A percentile compares a stretch with the other conserved stretches of the same genome.
phyloP scores from a whole-genome alignment of 169 alveolate genomes.

The Babesia bigemina region DNA sequence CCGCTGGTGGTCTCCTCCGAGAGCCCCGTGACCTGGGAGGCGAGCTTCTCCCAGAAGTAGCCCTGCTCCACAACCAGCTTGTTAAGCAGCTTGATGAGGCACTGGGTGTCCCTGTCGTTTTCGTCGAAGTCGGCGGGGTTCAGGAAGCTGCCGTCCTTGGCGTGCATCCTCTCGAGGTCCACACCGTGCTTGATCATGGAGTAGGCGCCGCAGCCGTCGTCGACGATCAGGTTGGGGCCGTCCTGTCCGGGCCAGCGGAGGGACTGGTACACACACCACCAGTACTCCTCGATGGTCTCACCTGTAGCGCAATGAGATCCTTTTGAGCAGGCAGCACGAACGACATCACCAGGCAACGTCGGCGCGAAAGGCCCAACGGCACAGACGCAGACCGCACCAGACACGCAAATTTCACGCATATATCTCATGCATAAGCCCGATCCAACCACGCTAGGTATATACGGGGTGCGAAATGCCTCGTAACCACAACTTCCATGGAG shows the following conservation, averaged over 20 bases:
- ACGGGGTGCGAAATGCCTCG: not conserved
- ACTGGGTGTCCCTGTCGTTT: conserved; percentile 70
- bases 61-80: conserved; percentile 84
- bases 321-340: too few species aligned
- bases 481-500: not conserved
- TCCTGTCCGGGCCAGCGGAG: conserved; percentile 93
- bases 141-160: conserved; percentile 54
- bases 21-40: conserved; percentile 90
- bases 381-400: too few species aligned
- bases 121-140: conserved; percentile 71
- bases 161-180: conserved; percentile 79
- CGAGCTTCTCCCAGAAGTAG: conserved; percentile 89
- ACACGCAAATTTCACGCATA: too few species aligned
- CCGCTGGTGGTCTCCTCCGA: conserved; percentile 99
- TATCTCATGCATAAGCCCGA: too few species aligned
- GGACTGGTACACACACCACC: conserved; percentile 95
- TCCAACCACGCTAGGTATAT: too few species aligned
- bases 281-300: conserved; percentile 94
- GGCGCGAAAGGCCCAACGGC: too few species aligned
- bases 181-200: conserved; percentile 92
- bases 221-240: conserved; percentile 96
- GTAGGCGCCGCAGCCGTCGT: conserved; percentile 98
- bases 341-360: too few species aligned
- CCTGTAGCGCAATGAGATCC: conserved; percentile 33
- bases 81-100: conserved; percentile 81